Conservation (phyloP, 2,329 filamentous ascomycete species). For the Aspergillus alliaceus region DNA sequence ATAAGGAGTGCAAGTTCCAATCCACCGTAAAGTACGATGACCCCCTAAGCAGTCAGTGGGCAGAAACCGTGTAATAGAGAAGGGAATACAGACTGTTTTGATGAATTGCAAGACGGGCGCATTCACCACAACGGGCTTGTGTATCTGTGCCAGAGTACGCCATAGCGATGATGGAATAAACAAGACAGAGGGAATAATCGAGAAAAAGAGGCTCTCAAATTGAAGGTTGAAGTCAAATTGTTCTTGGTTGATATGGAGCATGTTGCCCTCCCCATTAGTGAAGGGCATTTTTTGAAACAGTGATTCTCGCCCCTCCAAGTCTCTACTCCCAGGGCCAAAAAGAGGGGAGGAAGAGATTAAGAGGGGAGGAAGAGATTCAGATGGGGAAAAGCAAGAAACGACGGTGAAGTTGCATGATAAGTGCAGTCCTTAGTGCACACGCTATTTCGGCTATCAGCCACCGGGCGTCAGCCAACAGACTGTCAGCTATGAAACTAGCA, state of each 20-base stretch:
- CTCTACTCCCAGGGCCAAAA: too few relatives aligned
- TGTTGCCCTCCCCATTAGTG: background rate
- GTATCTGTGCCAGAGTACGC: slow-evolving; percentile 25
- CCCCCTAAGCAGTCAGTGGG: background rate
- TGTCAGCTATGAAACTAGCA: too few relatives aligned
- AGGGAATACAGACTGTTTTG: slow-evolving; percentile 26
- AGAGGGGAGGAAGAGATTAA: too few relatives aligned
- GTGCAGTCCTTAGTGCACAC: too few relatives aligned
- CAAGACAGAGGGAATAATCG: slow-evolving; percentile 9
- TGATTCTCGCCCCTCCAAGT: too few relatives aligned
- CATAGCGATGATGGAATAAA: slow-evolving; percentile 24
- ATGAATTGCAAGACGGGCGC: slow-evolving; percentile 27
- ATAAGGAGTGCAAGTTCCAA: slow-evolving; percentile 27
- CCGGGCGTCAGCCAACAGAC: too few relatives aligned
- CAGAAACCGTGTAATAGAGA: background rate
- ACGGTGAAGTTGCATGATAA: too few relatives aligned
- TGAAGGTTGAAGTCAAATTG: slow-evolving; percentile 15
- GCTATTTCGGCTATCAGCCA: too few relatives aligned
- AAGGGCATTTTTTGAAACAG: background rate
- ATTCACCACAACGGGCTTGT: slow-evolving; percentile 33
- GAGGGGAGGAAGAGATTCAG: too few relatives aligned
- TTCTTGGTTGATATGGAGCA: slow-evolving; percentile 10
- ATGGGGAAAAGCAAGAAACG: too few relatives aligned
- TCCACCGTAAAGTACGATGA: background rate
- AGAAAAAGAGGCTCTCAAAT: slow-evolving; percentile 16